A percentile compares a stretch with the other conserved stretches of the same genome.
These are phyloP conservation scores for Achaetomium macrosporum DNA, from an alignment of 2,329 filamentous ascomycete genomes.

Conservation along the genomic window DNA sequence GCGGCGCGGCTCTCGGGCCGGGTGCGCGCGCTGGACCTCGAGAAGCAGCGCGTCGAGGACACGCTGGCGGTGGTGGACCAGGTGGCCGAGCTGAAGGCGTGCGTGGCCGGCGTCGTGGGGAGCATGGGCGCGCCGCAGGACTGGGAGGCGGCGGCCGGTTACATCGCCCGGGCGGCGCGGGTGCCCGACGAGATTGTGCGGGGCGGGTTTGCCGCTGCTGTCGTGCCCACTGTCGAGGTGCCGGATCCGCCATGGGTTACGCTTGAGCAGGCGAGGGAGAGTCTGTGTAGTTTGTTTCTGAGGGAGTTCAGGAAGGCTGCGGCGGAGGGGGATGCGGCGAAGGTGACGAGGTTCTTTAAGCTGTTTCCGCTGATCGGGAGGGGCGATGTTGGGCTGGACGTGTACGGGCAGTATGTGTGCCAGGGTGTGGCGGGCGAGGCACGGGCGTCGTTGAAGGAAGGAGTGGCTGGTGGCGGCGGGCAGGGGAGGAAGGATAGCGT, in stretches of 20 bases:
- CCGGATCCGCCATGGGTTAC: slow-evolving; percentile 86
- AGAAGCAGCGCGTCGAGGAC: slow-evolving; percentile 85
- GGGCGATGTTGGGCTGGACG: slow-evolving; percentile 82
- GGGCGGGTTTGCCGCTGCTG: slow-evolving; percentile 81
- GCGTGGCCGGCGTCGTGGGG: slow-evolving; percentile 86
- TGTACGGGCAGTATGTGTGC: slow-evolving; percentile 94
- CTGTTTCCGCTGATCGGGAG: slow-evolving; percentile 90
- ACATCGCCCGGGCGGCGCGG: slow-evolving; percentile 74
- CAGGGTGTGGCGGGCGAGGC: slow-evolving; percentile 85
- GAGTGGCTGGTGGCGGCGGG: slow-evolving; percentile 42
- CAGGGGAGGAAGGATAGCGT: slow-evolving; percentile 64
- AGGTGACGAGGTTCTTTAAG: slow-evolving; percentile 96
- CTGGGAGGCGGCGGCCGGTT: slow-evolving; percentile 93
- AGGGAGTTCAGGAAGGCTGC: slow-evolving; percentile 93
- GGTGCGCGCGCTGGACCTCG: slow-evolving; percentile 80
- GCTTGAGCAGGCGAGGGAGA: slow-evolving; percentile 79
- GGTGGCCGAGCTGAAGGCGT: slow-evolving; percentile 93
- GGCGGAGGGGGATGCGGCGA: slow-evolving; percentile 76
- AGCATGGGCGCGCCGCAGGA: slow-evolving; percentile 98
- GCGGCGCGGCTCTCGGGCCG: slow-evolving; percentile 79
- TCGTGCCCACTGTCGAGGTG: slow-evolving; percentile 92
- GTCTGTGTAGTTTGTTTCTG: slow-evolving; percentile 82
- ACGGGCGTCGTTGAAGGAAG: slow-evolving; percentile 70
- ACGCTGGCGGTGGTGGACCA: slow-evolving; percentile 91
- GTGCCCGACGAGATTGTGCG: slow-evolving; percentile 75